phyloP scores from a whole-genome alignment of 2,329 filamentous ascomycete species.

The Hirsutella minnesotensis region DNA sequence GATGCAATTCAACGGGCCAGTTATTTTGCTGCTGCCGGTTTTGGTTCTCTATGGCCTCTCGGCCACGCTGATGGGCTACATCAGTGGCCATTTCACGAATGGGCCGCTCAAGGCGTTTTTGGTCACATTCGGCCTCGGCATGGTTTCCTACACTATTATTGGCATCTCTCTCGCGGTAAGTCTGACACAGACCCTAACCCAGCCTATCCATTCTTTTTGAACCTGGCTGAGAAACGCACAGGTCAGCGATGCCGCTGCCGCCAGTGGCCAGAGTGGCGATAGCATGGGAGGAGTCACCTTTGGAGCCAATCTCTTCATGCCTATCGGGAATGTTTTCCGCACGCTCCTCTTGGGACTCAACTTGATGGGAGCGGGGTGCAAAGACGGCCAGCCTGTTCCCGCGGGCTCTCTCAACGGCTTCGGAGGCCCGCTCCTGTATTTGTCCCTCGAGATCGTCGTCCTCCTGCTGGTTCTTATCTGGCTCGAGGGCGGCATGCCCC shows the following conservation, averaged over 20 bases:
- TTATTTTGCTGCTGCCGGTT: constrained; percentile 65
- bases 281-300: constrained; percentile 7
- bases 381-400: constrained; percentile 46
- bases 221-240: background rate
- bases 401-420: constrained; percentile 54
- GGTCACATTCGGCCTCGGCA: constrained; percentile 43
- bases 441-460: constrained; percentile 53
- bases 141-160: constrained; percentile 27
- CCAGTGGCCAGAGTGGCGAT: constrained; percentile 3
- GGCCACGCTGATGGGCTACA: constrained; percentile 55
- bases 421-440: constrained; percentile 75
- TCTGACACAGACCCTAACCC: constrained; percentile 20
- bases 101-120: constrained; percentile 63
- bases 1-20: constrained; percentile 58
- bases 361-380: constrained; percentile 63
- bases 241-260: background rate
- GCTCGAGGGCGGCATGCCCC: constrained; percentile 52
- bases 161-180: too few species aligned
- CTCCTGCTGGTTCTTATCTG: constrained; percentile 60
- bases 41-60: constrained; percentile 68
- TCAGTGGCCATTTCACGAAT: constrained; percentile 49
- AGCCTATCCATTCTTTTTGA: background rate
- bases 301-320: constrained; percentile 11
- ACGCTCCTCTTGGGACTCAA: constrained; percentile 66
- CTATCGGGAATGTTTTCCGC: constrained; percentile 42